Conservation (phyloP, 2,329 filamentous ascomycete species). For the Nigrograna mackinnonii region DNA sequence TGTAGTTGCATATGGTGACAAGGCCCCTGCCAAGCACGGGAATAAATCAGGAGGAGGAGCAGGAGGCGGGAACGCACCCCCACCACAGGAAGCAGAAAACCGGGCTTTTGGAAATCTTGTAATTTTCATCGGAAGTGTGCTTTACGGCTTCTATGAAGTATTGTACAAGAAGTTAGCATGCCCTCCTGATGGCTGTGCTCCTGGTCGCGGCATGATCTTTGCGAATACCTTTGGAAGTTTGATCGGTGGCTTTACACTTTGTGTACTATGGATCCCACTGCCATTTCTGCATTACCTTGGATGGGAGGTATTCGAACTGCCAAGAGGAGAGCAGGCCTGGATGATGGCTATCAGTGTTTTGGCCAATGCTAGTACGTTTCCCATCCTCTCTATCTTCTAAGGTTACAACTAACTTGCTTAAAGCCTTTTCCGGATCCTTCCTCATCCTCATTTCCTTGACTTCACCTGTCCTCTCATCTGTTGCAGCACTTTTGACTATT, state of each 20-base stretch:
- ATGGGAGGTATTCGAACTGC: constrained; percentile 81
- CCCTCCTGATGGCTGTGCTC: constrained; percentile 83
- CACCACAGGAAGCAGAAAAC: constrained; percentile 61
- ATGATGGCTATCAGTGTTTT: constrained; percentile 80
- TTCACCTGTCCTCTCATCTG: constrained; percentile 87
- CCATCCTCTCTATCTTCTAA: background rate
- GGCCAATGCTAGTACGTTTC: constrained; percentile 74
- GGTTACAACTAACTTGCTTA: constrained; percentile 9
- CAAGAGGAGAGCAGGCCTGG: constrained; percentile 75
- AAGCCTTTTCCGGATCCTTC: constrained; percentile 86
- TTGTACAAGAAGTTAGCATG: constrained; percentile 93
- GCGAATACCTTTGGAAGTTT: constrained; percentile 89
- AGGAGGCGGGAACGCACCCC: constrained; percentile 51
- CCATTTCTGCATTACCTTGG: constrained; percentile 80
- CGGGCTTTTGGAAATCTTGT: constrained; percentile 85
- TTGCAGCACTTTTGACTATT: constrained; percentile 92
- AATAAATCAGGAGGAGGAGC: constrained; percentile 59
- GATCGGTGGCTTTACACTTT: constrained; percentile 84
- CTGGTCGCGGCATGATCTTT: constrained; percentile 92
- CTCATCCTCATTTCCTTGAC: constrained; percentile 91
- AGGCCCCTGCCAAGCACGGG: constrained; percentile 56
- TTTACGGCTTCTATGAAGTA: constrained; percentile 97
- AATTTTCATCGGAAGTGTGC: constrained; percentile 85
- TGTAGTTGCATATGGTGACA: constrained; percentile 92
- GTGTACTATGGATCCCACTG: constrained; percentile 89